phyloP scores from a whole-genome alignment of 2,329 filamentous ascomycete genomes.

The Penicillium sclerotigenum region DNA sequence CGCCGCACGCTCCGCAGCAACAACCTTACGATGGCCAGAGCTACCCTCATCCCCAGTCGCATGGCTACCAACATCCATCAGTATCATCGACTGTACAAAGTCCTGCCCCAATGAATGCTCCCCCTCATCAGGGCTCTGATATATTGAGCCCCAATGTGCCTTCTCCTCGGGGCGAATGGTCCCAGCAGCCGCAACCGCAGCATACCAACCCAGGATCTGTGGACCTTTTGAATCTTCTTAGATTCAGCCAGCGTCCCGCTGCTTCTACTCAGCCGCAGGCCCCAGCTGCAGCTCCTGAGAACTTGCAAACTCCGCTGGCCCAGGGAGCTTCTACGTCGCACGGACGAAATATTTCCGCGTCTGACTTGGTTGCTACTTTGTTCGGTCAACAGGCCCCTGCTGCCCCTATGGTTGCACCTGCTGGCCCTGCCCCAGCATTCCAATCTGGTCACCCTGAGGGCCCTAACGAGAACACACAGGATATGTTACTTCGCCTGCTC shows the following conservation, averaged over 20 bases:
- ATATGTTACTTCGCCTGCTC: constrained; percentile 80
- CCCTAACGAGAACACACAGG: constrained; percentile 64
- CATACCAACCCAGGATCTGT: constrained; percentile 47
- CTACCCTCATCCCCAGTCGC: constrained; percentile 33
- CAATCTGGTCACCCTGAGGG: constrained; percentile 25
- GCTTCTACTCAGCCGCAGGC: constrained; percentile 31
- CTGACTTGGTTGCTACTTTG: constrained; percentile 57
- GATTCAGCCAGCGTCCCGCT: constrained; percentile 55
- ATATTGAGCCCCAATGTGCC: constrained; percentile 56
- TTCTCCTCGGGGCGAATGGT: constrained; percentile 45
- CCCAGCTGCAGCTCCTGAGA: constrained; percentile 23
- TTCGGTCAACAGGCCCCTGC: constrained; percentile 44
- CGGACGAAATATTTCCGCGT: constrained; percentile 49
- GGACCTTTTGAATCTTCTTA: constrained; percentile 63
- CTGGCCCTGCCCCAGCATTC: constrained; percentile 24
- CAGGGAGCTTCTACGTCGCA: constrained; percentile 31
- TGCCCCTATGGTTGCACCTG: constrained; percentile 31
- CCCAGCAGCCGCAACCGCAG: constrained; percentile 40
- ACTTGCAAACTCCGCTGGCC: constrained; percentile 27
- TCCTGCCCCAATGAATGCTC: constrained; percentile 52
- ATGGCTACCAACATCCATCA: constrained; percentile 53
- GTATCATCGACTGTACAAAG: constrained; percentile 59
- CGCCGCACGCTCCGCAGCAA: constrained; percentile 29
- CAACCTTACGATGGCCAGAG: constrained; percentile 33
- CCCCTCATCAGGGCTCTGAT: constrained; percentile 56